Evolutionary conservation across 495 filamentous ascomycete genomes (phyloP).

Genomic region (Talaromyces ruber): DNA sequence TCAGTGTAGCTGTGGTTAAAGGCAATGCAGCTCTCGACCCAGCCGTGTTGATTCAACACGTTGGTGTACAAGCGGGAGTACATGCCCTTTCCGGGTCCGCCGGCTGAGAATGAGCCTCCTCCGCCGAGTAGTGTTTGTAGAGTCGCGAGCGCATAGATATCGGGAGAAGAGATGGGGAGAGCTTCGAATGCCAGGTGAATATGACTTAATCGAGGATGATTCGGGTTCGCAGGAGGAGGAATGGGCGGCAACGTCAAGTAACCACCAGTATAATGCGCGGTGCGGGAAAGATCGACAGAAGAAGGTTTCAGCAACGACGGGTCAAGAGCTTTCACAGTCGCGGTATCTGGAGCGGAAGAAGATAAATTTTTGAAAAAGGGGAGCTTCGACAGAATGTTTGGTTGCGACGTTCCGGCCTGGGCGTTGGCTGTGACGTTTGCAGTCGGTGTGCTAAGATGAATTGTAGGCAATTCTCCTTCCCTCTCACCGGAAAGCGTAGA

Average conservation of each 20-base stretch:
- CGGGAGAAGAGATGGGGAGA: constrained; percentile 76
- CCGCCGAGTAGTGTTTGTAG: constrained; percentile 93
- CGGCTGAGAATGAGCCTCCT: constrained; percentile 94
- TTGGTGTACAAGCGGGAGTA: constrained; percentile 96
- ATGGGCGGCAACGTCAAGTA: constrained; percentile 77
- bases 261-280: constrained; percentile 89
- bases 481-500: constrained; percentile 41
- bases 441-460: constrained; percentile 32
- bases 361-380: constrained; percentile 92
- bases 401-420: constrained; percentile 31
- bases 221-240: constrained; percentile 65
- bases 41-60: constrained; percentile 92
- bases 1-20: constrained; percentile 98
- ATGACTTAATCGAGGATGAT: constrained; percentile 75
- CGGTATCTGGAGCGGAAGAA: constrained; percentile 52
- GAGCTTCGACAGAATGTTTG: constrained; percentile 67
- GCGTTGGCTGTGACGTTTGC: constrained; percentile 29
- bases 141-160: constrained; percentile 96
- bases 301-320: constrained; percentile 34
- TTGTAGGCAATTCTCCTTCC: constrained; percentile 29
- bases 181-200: constrained; percentile 96
- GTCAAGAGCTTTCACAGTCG: constrained; percentile 43
- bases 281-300: constrained; percentile 47
- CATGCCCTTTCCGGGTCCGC: constrained; percentile 97
- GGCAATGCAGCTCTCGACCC: constrained; percentile 89